Conservation (phyloP, 2,329 filamentous ascomycete species). For the Clonostachys byssicola region DNA sequence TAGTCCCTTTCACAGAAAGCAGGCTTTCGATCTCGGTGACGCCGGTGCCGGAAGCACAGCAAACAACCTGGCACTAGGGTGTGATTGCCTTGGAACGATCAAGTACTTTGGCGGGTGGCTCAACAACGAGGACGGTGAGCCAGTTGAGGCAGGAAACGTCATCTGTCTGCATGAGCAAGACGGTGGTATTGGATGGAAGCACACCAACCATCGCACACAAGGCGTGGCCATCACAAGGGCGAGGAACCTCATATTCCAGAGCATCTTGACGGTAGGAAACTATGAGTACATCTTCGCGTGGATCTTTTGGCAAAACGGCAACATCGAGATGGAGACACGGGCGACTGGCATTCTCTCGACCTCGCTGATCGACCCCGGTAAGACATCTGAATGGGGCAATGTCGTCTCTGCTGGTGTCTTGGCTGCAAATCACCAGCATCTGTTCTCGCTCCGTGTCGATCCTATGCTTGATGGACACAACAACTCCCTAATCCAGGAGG, state of each 20-base stretch:
- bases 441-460: slow-evolving; percentile 59
- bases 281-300: slow-evolving; percentile 44
- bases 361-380: slow-evolving; percentile 40
- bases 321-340: slow-evolving; percentile 12
- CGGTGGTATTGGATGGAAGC: slow-evolving; percentile 54
- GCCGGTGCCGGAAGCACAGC: slow-evolving; percentile 59
- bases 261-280: slow-evolving; percentile 54
- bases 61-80: slow-evolving; percentile 64
- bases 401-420: slow-evolving; percentile 53
- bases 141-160: slow-evolving; percentile 11
- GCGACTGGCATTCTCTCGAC: slow-evolving; percentile 29
- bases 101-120: slow-evolving; percentile 15
- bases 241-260: slow-evolving; percentile 51
- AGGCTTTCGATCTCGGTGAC: slow-evolving; percentile 67
- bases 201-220: slow-evolving; percentile 49
- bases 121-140: slow-evolving; percentile 10
- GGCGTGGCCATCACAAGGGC: slow-evolving; percentile 47
- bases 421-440: slow-evolving; percentile 61
- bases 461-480: slow-evolving; percentile 55
- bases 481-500: slow-evolving; percentile 60
- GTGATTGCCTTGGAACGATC: slow-evolving; percentile 57
- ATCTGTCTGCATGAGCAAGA: slow-evolving; percentile 14
- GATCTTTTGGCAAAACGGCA: slow-evolving; percentile 44
- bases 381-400: slow-evolving; percentile 43
- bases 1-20: slow-evolving; percentile 59